Percentiles rank a stretch among this genome's conserved stretches.
Conservation (phyloP, 2,329 filamentous ascomycete genomes). For the Alternaria sp. region DNA sequence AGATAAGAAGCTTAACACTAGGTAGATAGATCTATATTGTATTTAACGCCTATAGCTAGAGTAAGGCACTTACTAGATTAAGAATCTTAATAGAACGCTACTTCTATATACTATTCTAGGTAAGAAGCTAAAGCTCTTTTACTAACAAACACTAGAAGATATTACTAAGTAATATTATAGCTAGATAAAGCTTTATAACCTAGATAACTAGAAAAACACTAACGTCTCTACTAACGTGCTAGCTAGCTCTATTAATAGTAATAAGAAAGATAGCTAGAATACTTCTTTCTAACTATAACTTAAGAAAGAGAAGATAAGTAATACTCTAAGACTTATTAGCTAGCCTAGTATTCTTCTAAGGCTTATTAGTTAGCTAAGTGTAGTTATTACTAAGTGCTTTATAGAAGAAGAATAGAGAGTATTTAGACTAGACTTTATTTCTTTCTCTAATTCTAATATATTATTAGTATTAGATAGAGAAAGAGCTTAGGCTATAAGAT, state of each 20-base stretch:
- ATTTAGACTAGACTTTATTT: background rate
- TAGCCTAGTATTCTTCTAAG: background rate
- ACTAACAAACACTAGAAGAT: background rate
- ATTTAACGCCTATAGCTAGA: background rate
- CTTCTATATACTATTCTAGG: background rate
- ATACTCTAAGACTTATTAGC: background rate
- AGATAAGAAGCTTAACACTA: too few species aligned
- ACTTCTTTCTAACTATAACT: background rate
- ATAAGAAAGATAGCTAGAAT: background rate
- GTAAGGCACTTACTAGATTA: background rate
- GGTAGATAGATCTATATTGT: too few species aligned
- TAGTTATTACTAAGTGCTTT: background rate
- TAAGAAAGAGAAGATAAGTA: background rate
- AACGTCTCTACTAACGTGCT: background rate
- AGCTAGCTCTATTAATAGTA: background rate
- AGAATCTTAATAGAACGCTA: background rate
- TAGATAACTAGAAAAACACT: background rate
- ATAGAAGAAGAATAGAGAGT: background rate
- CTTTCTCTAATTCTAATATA: background rate
- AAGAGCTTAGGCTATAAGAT: too few species aligned
- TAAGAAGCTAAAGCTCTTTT: background rate
- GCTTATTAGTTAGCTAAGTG: background rate
- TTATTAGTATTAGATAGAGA: background rate
- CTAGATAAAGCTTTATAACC: background rate
- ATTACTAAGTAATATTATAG: background rate